Percentiles rank a stretch among this genome's conserved stretches.
Evolutionary conservation across 441 rosid genomes (phyloP).

Genomic region (Adansonia gregorii): DNA sequence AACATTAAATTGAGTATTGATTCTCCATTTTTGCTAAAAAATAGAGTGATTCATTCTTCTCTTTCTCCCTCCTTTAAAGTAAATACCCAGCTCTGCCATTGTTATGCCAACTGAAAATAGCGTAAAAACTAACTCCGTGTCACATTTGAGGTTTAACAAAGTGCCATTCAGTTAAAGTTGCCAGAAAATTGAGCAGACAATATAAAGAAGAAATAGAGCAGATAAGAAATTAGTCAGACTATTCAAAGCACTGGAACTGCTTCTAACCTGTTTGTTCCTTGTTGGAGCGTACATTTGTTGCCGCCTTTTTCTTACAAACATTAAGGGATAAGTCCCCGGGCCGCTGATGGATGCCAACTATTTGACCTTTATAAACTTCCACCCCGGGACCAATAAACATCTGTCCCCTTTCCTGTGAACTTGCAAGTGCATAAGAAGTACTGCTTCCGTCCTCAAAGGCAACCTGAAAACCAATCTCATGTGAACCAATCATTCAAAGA

Average conservation of each 20-base stretch:
- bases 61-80: not conserved
- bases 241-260: slow-evolving; percentile 6
- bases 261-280: slow-evolving; percentile 78
- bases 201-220: slow-evolving; percentile 6
- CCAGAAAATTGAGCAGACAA: not conserved
- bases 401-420: slow-evolving; percentile 93
- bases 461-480: slow-evolving; percentile 58
- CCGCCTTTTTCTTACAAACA: slow-evolving; percentile 96
- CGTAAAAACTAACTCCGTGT: not conserved
- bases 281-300: slow-evolving; percentile 90
- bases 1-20: not conserved
- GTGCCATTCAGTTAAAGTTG: not conserved
- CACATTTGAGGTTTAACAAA: not conserved
- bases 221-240: slow-evolving; percentile 12
- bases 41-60: not conserved
- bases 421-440: slow-evolving; percentile 82
- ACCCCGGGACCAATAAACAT: slow-evolving; percentile 83
- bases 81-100: not conserved
- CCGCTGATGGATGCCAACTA: slow-evolving; percentile 93
- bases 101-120: not conserved
- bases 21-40: not conserved
- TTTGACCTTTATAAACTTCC: slow-evolving; percentile 90
- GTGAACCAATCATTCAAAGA: slow-evolving; percentile 20
- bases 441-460: slow-evolving; percentile 87
- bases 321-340: slow-evolving; percentile 88